phyloP scores from a whole-genome alignment of 768 basidiomycete genomes.

The Mrakia blollopis region DNA sequence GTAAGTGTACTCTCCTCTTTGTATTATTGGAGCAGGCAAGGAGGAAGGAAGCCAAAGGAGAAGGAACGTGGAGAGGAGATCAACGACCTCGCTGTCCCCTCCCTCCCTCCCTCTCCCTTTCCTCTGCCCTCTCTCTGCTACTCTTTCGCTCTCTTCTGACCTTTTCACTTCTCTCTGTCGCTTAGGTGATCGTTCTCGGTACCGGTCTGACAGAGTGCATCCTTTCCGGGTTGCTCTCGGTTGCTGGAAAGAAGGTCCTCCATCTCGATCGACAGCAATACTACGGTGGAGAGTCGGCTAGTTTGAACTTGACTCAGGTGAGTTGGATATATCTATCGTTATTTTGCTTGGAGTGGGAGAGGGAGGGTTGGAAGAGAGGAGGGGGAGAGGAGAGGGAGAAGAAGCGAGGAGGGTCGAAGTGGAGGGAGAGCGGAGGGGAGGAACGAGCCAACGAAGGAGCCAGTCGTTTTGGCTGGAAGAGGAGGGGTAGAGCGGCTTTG shows the following conservation, averaged over 20 bases:
- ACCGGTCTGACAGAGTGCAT: conserved; percentile 98
- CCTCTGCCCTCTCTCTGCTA: neutral
- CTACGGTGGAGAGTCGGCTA: conserved; percentile 95
- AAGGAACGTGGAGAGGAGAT: conserved; percentile 17
- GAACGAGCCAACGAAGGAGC: too few species aligned
- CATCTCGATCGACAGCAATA: conserved; percentile 98
- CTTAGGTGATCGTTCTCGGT: conserved; percentile 55
- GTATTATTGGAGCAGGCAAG: neutral
- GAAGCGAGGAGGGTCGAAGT: too few species aligned
- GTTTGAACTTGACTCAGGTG: conserved; percentile 95
- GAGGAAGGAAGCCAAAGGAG: neutral
- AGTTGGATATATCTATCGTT: conserved; percentile 32
- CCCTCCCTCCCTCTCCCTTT: too few species aligned
- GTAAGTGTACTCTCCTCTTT: conserved; percentile 2
- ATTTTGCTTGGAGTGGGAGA: neutral
- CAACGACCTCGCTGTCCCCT: conserved; percentile 51
- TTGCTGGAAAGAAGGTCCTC: conserved; percentile 98
- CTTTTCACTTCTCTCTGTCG: conserved; percentile 49
- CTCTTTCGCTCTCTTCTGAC: neutral
- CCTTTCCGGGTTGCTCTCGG: conserved; percentile 94
- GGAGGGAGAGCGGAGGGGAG: too few species aligned
- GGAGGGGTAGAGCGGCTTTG: neutral
- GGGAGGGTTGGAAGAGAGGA: neutral
- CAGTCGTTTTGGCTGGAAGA: neutral
- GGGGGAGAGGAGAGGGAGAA: neutral